Evolutionary conservation across 1,284 basidiomycete species (phyloP).

Genomic region (Pseudomicrostroma phylloplanum): DNA sequence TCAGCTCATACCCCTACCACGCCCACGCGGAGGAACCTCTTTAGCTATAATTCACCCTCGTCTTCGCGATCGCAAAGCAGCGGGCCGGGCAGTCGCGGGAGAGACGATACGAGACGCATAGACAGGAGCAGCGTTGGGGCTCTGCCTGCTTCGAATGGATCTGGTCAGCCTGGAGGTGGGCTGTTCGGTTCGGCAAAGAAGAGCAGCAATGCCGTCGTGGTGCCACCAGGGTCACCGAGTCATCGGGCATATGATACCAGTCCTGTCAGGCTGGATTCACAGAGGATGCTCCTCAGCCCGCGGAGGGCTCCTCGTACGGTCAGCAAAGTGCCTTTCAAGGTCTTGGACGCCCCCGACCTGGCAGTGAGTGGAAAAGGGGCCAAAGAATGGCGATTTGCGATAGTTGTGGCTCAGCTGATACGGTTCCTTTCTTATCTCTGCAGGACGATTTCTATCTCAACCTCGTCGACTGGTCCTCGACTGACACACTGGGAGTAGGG

Average conservation of each 20-base stretch:
- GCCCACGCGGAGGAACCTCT: conserved; percentile 54
- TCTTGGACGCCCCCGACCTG: conserved; percentile 92
- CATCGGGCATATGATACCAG: conserved; percentile 84
- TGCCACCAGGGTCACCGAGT: conserved; percentile 55
- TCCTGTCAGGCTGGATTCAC: conserved; percentile 77
- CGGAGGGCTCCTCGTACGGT: conserved; percentile 73
- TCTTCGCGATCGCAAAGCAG: conserved; percentile 17
- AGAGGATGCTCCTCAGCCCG: conserved; percentile 76
- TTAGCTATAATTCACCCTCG: conserved; percentile 47
- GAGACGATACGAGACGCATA: conserved; percentile 10
- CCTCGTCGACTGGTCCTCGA: conserved; percentile 92
- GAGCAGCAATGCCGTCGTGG: conserved; percentile 7
- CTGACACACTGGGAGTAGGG: conserved; percentile 89
- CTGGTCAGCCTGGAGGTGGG: conserved; percentile 6
- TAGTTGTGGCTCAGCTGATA: too few species aligned
- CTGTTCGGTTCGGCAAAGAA: conserved; percentile 26
- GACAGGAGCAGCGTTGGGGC: too few species aligned
- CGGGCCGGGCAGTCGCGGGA: conserved; percentile 17
- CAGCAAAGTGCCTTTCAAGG: conserved; percentile 92
- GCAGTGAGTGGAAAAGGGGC: conserved; percentile 17
- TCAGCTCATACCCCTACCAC: conserved; percentile 22
- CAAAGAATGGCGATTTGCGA: too few species aligned
- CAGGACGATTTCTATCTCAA: conserved; percentile 96
- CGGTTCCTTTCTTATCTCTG: not conserved
- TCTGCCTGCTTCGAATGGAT: too few species aligned